phyloP scores from a whole-genome alignment of 2,329 filamentous ascomycete species.

The Ophiostoma novo-ulmi region DNA sequence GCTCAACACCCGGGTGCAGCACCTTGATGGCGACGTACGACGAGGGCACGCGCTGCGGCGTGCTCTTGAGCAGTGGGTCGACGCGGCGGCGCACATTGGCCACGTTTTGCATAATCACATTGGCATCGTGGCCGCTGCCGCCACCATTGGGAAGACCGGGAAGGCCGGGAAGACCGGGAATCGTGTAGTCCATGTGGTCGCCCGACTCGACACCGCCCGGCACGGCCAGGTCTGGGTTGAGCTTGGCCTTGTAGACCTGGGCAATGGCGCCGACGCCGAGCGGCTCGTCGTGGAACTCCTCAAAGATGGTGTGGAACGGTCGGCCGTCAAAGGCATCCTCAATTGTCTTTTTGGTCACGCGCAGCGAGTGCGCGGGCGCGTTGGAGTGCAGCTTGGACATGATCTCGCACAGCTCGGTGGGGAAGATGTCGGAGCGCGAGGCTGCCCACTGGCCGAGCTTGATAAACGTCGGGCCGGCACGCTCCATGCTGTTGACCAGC shows the following conservation, averaged over 20 bases:
- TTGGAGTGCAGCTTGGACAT: slow-evolving; percentile 96
- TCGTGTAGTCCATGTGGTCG: slow-evolving; percentile 14
- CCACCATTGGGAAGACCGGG: not conserved
- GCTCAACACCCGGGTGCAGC: slow-evolving; percentile 84
- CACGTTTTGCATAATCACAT: slow-evolving; percentile 37
- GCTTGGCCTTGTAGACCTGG: slow-evolving; percentile 92
- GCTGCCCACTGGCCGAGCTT: slow-evolving; percentile 99
- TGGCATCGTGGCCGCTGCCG: not conserved
- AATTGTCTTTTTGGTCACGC: slow-evolving; percentile 72
- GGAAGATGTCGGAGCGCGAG: slow-evolving; percentile 93
- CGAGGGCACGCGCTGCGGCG: slow-evolving; percentile 78
- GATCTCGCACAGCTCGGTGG: slow-evolving; percentile 80
- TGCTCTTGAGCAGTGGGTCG: slow-evolving; percentile 79
- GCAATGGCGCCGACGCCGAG: slow-evolving; percentile 94
- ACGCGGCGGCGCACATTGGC: slow-evolving; percentile 72
- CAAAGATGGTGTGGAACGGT: slow-evolving; percentile 84
- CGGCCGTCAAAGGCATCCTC: slow-evolving; percentile 75
- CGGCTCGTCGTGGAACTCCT: slow-evolving; percentile 86
- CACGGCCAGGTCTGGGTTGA: slow-evolving; percentile 71
- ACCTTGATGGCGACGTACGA: slow-evolving; percentile 95
- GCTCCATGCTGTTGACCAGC: slow-evolving; percentile 82
- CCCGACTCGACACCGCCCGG: slow-evolving; percentile 51
- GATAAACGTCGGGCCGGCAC: slow-evolving; percentile 91
- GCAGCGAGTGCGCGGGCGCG: slow-evolving; percentile 83
- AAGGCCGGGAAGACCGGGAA: not conserved